Base-by-base conservation (phyloP, 768 basidiomycete species). In the Boletus subparvulus region DNA sequence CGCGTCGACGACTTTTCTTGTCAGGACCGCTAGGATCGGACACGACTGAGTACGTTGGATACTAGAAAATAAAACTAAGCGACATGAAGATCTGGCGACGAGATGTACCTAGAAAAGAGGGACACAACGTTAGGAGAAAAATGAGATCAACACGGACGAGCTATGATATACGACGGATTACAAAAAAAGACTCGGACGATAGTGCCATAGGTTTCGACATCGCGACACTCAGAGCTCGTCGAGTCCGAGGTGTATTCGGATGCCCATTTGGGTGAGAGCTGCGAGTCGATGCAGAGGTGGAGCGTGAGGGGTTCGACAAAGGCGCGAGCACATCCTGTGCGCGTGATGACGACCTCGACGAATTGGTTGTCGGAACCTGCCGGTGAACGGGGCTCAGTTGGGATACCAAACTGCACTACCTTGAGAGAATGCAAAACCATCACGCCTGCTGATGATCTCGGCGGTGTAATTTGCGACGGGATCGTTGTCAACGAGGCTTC, bases 401-500 rank as follows among this genome's bases (percentile, higher is more conserved):
- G 26, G 5, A 26, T 0, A 26, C 26, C 26, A 26, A 26, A 26
- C 26, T 26, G 5, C 26, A 26, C 26, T 26, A 56, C 35, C 54
- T 40, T 56, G 36, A n/a, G 24, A 35, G n/a, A 37, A 33, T 2
- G 19, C 17, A 40, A 56, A 46, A 3, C 44, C 28, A 17, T 47
- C 46, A 19, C 21, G 46, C 21, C 30, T 36, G 17, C 37, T 36
- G 1, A 19, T 7, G 30, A 58, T 50, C 32, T 45, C 13, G 16
- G 56, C 56, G 3, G 42, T 48, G 14, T 58, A 59, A 16, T 44
- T 59, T 19, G 37, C 37, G 39, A 47, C 6, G 12, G 33, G 49
- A 42, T 41, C 43, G 11, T 21, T 14, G 10, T 33, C 35, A 14
- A 37, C 16, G 21, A 10, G 21, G 36, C 36, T 50, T 3, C 56